A percentile compares a stretch with the other conserved stretches of the same genome.
These are phyloP conservation scores for Alternaria arbusti DNA, from an alignment of 2,329 filamentous ascomycete genomes.

Conservation along the genomic window DNA sequence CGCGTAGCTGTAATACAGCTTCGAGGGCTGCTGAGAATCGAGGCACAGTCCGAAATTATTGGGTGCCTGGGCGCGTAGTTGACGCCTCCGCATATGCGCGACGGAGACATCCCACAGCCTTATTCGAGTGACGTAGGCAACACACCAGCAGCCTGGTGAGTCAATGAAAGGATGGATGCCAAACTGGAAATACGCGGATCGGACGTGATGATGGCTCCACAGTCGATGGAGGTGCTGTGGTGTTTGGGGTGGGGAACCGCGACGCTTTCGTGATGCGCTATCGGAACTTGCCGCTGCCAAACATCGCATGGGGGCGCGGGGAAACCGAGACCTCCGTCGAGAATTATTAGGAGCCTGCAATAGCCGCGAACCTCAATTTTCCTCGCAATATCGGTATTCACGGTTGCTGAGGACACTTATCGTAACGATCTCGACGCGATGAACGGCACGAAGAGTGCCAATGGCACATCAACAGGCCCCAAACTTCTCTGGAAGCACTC, in stretches of 20 bases:
- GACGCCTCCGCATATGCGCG: background rate
- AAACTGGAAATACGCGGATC: background rate
- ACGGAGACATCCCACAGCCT: background rate
- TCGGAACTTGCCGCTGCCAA: background rate
- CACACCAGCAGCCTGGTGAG: background rate
- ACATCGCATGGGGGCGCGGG: constrained; percentile 1
- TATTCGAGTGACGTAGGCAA: background rate
- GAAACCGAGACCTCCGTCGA: constrained; percentile 5
- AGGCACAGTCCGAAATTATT: background rate
- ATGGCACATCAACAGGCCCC: constrained; percentile 26
- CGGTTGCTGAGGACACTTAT: background rate
- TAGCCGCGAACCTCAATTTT: constrained; percentile 2
- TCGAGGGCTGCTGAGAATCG: background rate
- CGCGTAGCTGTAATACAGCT: background rate
- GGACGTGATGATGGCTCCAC: background rate
- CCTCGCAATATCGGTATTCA: background rate
- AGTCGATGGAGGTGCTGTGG: background rate
- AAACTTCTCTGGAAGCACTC: constrained; percentile 71
- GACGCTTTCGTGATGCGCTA: background rate
- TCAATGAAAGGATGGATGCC: background rate
- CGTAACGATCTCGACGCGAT: background rate
- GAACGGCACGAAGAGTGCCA: constrained; percentile 26
- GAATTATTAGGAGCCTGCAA: constrained; percentile 7
- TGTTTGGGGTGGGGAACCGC: background rate
- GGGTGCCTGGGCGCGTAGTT: background rate